Evolutionary conservation across 768 basidiomycete genomes (phyloP).

Genomic region (Pisolithus microcarpus): DNA sequence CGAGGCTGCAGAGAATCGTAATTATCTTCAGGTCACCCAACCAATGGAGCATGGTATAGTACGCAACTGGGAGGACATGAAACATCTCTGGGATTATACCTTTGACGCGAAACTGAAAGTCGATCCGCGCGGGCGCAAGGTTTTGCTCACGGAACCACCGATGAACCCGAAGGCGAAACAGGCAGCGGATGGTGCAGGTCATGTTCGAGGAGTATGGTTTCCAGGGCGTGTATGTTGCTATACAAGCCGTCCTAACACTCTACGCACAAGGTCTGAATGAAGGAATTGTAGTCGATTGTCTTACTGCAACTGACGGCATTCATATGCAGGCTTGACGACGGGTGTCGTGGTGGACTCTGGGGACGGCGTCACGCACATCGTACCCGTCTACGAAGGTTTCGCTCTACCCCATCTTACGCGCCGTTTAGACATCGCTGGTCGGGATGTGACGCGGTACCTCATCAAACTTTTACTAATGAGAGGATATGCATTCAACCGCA

Average conservation of each 20-base stretch:
- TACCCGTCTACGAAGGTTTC: constrained; percentile 96
- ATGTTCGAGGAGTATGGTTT: constrained; percentile 99
- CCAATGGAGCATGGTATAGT: constrained; percentile 99
- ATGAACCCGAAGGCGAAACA: constrained; percentile 96
- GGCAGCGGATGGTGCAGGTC: constrained; percentile 91
- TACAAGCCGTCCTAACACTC: constrained; percentile 95
- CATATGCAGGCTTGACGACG: constrained; percentile 79
- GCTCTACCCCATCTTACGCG: constrained; percentile 92
- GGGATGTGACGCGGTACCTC: constrained; percentile 96
- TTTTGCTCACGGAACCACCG: constrained; percentile 94
- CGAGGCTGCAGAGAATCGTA: constrained; percentile 89
- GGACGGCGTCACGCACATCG: constrained; percentile 98
- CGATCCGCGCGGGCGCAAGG: constrained; percentile 79
- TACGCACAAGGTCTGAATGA: constrained; percentile 87
- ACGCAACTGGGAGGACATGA: constrained; percentile 99
- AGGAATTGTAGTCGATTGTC: neutral
- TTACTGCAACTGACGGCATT: neutral
- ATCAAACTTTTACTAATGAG: constrained; percentile 99
- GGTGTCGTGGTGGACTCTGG: constrained; percentile 99
- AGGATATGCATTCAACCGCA: constrained; percentile 99
- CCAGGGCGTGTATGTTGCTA: constrained; percentile 92
- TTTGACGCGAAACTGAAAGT: constrained; percentile 92
- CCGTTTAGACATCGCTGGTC: constrained; percentile 93
- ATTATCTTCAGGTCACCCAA: constrained; percentile 93
- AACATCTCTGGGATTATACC: constrained; percentile 96